Conservation (phyloP, 768 basidiomycete species). For the Albatrellus ellisii region DNA sequence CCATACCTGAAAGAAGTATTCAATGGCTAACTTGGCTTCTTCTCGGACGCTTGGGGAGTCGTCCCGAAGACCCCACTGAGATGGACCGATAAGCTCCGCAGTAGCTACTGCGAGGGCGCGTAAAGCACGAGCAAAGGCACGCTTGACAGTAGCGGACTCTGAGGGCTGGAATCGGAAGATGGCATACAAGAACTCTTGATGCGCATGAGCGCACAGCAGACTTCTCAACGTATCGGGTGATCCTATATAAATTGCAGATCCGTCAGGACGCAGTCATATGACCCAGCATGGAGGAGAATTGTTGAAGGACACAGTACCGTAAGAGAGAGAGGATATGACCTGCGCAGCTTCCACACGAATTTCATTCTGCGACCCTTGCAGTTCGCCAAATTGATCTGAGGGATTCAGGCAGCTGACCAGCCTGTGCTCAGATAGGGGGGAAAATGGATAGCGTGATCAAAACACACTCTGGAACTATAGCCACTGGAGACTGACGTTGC, state of each 20-base stretch:
- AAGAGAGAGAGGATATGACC: constrained; percentile 59
- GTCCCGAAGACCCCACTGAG: constrained; percentile 50
- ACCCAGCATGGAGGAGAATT: not conserved
- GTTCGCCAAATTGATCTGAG: constrained; percentile 20
- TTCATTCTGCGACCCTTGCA: constrained; percentile 29
- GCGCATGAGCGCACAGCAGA: constrained; percentile 44
- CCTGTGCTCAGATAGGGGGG: constrained; percentile 23
- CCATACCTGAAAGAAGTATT: constrained; percentile 46
- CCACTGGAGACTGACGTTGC: constrained; percentile 28
- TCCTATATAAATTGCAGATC: constrained; percentile 25
- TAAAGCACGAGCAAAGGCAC: constrained; percentile 52
- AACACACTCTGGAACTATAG: not conserved
- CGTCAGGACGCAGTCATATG: no score
- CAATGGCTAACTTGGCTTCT: constrained; percentile 44
- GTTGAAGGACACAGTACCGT: constrained; percentile 27
- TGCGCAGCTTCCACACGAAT: constrained; percentile 64
- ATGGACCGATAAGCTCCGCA: constrained; percentile 58
- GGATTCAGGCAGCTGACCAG: constrained; percentile 49
- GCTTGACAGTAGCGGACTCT: constrained; percentile 28
- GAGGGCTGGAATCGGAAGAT: constrained; percentile 33
- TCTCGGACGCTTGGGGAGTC: constrained; percentile 26
- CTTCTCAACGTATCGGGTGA: constrained; percentile 46
- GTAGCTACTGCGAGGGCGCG: constrained; percentile 44
- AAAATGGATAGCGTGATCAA: not conserved
- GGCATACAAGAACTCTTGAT: constrained; percentile 47